phyloP scores from a whole-genome alignment of 495 filamentous ascomycete species.

The Podospora appendiculata region DNA sequence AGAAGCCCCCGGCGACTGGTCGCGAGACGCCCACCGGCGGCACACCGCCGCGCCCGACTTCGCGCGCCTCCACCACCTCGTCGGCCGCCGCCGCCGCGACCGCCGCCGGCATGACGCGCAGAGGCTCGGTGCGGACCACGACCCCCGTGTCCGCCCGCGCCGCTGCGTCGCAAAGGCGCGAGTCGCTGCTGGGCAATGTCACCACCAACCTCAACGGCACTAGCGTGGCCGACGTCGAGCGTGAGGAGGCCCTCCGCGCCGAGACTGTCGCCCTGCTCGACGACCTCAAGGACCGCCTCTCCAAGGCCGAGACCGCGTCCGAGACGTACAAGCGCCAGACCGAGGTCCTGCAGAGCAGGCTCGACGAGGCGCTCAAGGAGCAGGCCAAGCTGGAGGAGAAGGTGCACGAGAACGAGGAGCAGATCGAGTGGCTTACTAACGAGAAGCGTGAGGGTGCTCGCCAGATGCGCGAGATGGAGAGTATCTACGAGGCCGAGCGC shows the following conservation, averaged over 20 bases:
- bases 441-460: slow-evolving; percentile 72
- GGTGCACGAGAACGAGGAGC: slow-evolving; percentile 72
- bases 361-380: slow-evolving; percentile 79
- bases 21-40: slow-evolving; percentile 28
- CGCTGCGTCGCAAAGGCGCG: slow-evolving; percentile 51
- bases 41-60: slow-evolving; percentile 19
- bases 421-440: slow-evolving; percentile 67
- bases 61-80: slow-evolving; percentile 32
- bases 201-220: slow-evolving; percentile 43
- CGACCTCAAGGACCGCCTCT: slow-evolving; percentile 72
- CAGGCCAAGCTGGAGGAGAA: slow-evolving; percentile 80
- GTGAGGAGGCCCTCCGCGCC: slow-evolving; percentile 46
- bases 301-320: slow-evolving; percentile 68
- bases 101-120: slow-evolving; percentile 32
- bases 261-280: slow-evolving; percentile 75
- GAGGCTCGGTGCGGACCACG: slow-evolving; percentile 42
- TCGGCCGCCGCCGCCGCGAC: slow-evolving; percentile 18
- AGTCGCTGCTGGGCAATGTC: slow-evolving; percentile 54
- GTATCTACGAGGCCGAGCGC: slow-evolving; percentile 82
- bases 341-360: slow-evolving; percentile 72
- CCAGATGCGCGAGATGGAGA: slow-evolving; percentile 80
- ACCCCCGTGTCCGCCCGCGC: slow-evolving; percentile 65
- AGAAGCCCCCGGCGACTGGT: slow-evolving; percentile 33
- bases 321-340: slow-evolving; percentile 79
- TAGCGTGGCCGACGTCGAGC: slow-evolving; percentile 38